Percentiles rank a stretch among this genome's conserved stretches.
phyloP scores from a whole-genome alignment of 2,329 filamentous ascomycete genomes.

The Penicillium sclerotigenum region DNA sequence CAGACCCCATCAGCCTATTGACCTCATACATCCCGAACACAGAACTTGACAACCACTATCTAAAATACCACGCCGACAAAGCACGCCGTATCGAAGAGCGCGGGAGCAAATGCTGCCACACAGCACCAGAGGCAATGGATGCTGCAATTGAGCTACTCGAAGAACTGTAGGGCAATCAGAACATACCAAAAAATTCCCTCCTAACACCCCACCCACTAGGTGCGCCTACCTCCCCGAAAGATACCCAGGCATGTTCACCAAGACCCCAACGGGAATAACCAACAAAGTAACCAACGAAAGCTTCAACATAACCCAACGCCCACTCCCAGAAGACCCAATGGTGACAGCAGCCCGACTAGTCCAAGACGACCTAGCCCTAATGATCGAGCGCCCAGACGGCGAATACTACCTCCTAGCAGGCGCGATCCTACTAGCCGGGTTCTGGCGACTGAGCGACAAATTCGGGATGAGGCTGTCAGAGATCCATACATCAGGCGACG shows the following conservation, averaged over 20 bases:
- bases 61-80: constrained; percentile 70
- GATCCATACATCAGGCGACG: constrained; percentile 74
- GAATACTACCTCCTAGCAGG: constrained; percentile 79
- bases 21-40: neutral
- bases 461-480: constrained; percentile 73
- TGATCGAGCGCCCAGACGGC: constrained; percentile 73
- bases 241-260: constrained; percentile 68
- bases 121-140: constrained; percentile 66
- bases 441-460: constrained; percentile 81
- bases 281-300: constrained; percentile 69
- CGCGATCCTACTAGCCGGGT: constrained; percentile 71
- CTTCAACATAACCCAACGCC: constrained; percentile 64
- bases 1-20: neutral
- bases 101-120: constrained; percentile 64
- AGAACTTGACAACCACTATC: constrained; percentile 78
- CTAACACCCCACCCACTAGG: constrained; percentile 21
- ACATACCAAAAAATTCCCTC: neutral
- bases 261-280: constrained; percentile 62
- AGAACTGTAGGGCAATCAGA: constrained; percentile 54
- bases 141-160: constrained; percentile 73
- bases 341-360: constrained; percentile 66
- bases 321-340: constrained; percentile 75
- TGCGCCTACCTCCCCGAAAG: constrained; percentile 67
- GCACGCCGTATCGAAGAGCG: constrained; percentile 64
- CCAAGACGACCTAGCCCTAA: constrained; percentile 80